Base-by-base conservation (phyloP, 2,329 filamentous ascomycete species). In the Neocatenulostroma microsporum region DNA sequence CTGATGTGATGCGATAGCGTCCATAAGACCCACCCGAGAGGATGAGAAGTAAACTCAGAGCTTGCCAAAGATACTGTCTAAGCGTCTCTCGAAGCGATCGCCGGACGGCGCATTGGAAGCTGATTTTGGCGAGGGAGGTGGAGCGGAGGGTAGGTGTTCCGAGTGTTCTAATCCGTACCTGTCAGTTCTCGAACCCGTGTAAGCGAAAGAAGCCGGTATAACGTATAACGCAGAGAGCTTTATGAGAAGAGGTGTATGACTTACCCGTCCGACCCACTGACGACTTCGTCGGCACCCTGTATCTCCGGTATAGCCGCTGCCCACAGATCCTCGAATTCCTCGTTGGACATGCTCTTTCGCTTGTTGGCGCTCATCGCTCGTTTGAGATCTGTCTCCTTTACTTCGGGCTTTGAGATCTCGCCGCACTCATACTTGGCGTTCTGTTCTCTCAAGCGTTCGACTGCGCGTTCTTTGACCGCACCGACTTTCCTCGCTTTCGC, bases 321-420 rank as follows among this genome's bases (percentile, higher is more conserved):
- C 76, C 84, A 91, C 6, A 98, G 74, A 40, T 94, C 85, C 49
- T 96, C 86, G 54, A 98, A 95, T 57, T 96, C 89, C 27, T 82
- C 73, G 54, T 87, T 80, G 46, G 74, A 84, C 76, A 95, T 84
- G 46, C 81, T 80, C 66, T 84, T 89, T 58, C 79, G 83, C 46
- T 82, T 78, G 67, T 83, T 84, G 49, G 78, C 75, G 49, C 73
- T 76, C 45, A 95, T 78, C 38, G 78, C 74, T 45, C 82, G 69
- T 66, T 89, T 94, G 44, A 96, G 68, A 36, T 85, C 81, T 19
- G 78, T 61, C 43, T 79, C 77, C 32, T 68, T 66, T 27, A 83
- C 73, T 48, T 88, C 84, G 2, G 83, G 76, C 4, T 72, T 76
- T 9, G 74, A 66, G 3, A 76, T 65, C 42, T 85, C 81, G 13